These are phyloP conservation scores for Solanum pennellii DNA, from an alignment of 257 asterid genomes.

Conservation along the genomic window DNA sequence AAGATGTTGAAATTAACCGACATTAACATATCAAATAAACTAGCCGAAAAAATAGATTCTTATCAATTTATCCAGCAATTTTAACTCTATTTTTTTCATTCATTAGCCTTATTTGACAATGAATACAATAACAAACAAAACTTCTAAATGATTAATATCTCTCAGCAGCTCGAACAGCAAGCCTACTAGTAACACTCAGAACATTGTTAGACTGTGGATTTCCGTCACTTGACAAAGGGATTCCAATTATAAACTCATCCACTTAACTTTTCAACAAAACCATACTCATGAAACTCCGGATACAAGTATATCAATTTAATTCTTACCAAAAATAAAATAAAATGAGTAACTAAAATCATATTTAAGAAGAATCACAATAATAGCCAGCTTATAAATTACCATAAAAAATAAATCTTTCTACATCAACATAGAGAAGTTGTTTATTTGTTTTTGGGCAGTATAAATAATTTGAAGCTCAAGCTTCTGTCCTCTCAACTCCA, in stretches of 20 bases:
- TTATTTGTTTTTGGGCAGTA: constrained; percentile 63
- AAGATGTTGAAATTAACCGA: not conserved
- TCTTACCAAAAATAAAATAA: not conserved
- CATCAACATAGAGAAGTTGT: not conserved
- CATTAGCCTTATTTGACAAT: not conserved
- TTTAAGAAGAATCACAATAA: not conserved
- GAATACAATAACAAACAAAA: not conserved
- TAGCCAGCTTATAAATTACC: not conserved
- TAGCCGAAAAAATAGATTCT: not conserved
- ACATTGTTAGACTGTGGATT: not conserved
- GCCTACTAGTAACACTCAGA: not conserved
- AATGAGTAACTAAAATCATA: not conserved
- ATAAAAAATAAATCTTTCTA: not conserved
- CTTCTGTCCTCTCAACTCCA: constrained; percentile 76
- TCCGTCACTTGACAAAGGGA: constrained; percentile 66
- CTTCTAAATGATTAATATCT: constrained; percentile 20
- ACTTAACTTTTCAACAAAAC: constrained; percentile 19
- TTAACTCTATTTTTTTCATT: not conserved
- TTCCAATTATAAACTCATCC: constrained; percentile 85
- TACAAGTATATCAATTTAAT: not conserved
- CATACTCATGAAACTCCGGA: not conserved
- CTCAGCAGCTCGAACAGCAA: constrained; percentile 83
- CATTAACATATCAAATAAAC: not conserved
- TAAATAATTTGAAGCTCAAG: constrained; percentile 66
- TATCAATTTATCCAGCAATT: not conserved